Evolutionary conservation across 805 yeast genomes (phyloP), one percentile per base, ranked within the genome.

Genomic region (Metschnikowia santaceciliae): DNA sequence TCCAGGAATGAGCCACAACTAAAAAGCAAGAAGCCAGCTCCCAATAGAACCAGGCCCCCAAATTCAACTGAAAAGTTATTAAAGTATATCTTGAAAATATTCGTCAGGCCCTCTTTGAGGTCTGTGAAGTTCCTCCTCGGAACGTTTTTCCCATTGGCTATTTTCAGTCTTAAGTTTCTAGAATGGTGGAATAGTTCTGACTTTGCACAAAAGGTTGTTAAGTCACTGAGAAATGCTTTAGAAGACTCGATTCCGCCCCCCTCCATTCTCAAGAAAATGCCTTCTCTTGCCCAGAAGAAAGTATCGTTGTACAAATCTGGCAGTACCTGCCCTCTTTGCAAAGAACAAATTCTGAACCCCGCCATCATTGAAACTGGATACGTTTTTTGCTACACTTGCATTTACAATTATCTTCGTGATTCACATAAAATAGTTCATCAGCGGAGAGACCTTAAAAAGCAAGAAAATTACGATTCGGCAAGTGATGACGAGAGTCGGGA

Each of bases 151-250:
- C 97, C 97, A 0, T 76, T 86, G 0, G 88, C 95, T 2, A 85
- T 91, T 47, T 90, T 92, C 63, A 61, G 84, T 22, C 74, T 91
- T 53, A 89, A 90, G 68, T 88, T 91, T 59, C 74, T 90, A 34
- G 97, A 91, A 66, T 91, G 97, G 97, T 91, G 96, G 95, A 82
- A 83, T 54, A 79, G 87, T 23, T 82, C 90, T 14, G 89, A 86
- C 53, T 79, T 89, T 61, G 82, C 88, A 3, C 67, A 78, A 3
- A 79, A 80, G 61, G 61, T 86, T 52, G 75, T 80, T 22, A 79
- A 78, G 50, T 76, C 74, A 43, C 71, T 71, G 46, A 72, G 76
- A 11, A 73, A 75, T 49, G 64, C 66, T 10, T 62, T 80, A 26
- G 83, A 81, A 43, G 69, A 68, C 46, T 72, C 73, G 2, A 67